A percentile compares a stretch with the other conserved stretches of the same genome.
Evolutionary conservation across 371 early-diverging fungal genomes (phyloP).

Genomic region (Dipsacomyces acuminosporus): DNA sequence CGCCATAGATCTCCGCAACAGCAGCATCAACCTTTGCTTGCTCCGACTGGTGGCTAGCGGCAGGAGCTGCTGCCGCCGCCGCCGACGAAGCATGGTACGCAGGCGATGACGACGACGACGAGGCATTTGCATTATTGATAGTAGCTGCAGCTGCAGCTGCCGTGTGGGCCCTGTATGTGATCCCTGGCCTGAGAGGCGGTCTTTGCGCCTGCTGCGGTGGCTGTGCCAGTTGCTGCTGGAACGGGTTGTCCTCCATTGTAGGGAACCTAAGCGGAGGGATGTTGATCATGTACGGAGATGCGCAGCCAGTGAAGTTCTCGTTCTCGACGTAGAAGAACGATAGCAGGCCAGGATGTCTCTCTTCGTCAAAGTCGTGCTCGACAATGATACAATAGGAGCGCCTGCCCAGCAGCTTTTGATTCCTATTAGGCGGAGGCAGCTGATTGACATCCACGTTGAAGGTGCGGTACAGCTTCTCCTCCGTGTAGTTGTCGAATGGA

Average conservation of each 20-base stretch:
- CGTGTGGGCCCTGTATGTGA: neutral
- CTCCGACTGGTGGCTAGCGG: neutral
- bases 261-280: conserved; percentile 40
- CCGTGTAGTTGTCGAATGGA: conserved; percentile 36
- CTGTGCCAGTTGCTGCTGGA: neutral
- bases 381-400: conserved; percentile 33
- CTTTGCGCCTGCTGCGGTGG: neutral
- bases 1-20: neutral
- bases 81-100: too few relatives aligned
- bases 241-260: too few relatives aligned
- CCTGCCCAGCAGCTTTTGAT: conserved; percentile 42
- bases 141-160: too few relatives aligned
- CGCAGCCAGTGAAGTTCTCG: conserved; percentile 36
- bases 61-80: too few relatives aligned
- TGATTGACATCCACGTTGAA: conserved; percentile 47
- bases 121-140: too few relatives aligned
- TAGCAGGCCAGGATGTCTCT: conserved; percentile 35
- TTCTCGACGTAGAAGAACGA: conserved; percentile 44
- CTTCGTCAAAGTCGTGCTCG: conserved; percentile 41
- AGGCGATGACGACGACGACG: too few relatives aligned
- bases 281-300: conserved; percentile 36
- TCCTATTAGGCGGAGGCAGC: conserved; percentile 38
- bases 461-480: conserved; percentile 45
- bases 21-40: neutral
- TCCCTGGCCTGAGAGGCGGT: neutral